Conservation (phyloP, 1,139 yeast species). For the Eremothecium coryli region DNA sequence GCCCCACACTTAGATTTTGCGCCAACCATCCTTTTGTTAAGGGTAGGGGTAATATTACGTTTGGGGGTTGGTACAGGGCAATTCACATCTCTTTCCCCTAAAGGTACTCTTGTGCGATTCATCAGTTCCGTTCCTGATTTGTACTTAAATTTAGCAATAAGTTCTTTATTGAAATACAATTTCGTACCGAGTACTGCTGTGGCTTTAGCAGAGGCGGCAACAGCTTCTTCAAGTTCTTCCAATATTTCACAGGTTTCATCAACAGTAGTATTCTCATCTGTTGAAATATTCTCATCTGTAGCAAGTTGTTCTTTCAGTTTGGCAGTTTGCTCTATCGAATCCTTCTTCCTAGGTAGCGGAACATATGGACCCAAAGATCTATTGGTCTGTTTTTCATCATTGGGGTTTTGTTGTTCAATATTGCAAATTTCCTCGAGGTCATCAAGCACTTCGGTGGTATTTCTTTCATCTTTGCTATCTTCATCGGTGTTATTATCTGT, state of each 20-base stretch:
- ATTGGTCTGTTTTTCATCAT: too few species aligned
- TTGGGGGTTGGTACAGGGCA: neutral
- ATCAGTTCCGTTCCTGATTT: neutral
- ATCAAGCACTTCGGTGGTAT: too few species aligned
- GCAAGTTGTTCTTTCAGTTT: neutral
- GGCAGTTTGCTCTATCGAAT: too few species aligned
- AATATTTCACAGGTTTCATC: neutral
- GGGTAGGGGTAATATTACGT: neutral
- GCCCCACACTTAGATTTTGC: too few species aligned
- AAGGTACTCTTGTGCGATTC: neutral
- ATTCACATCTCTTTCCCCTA: neutral
- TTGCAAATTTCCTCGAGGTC: too few species aligned
- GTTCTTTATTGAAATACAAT: neutral
- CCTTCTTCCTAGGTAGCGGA: too few species aligned
- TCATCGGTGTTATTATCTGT: too few species aligned
- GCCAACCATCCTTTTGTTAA: conserved; percentile 2
- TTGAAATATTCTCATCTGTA: neutral
- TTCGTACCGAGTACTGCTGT: too few species aligned
- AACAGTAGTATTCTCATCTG: neutral
- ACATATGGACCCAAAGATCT: too few species aligned
- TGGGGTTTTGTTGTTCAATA: too few species aligned
- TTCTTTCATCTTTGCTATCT: too few species aligned
- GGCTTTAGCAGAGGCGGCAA: too few species aligned
- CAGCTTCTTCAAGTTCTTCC: neutral
- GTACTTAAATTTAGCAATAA: conserved; percentile 2